Percentiles rank a stretch among this genome's conserved stretches.
phyloP scores from a whole-genome alignment of 2,329 filamentous ascomycete species.

The Zopfia rhizophila region DNA sequence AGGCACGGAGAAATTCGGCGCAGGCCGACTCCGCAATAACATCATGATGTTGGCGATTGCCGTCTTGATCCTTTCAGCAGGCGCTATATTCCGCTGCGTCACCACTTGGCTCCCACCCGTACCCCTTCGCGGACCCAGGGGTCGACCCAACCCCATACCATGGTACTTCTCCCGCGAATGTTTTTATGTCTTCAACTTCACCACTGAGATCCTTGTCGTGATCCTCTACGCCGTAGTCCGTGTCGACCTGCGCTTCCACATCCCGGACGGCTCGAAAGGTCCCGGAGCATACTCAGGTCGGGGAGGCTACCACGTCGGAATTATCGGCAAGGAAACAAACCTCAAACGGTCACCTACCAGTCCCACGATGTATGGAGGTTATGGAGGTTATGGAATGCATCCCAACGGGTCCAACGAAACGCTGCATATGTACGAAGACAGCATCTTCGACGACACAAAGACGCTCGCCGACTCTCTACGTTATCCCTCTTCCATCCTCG shows the following conservation, averaged over 20 bases:
- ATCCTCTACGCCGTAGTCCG: conserved; percentile 72
- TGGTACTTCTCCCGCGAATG: conserved; percentile 78
- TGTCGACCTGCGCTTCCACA: conserved; percentile 79
- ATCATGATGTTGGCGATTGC: conserved; percentile 70
- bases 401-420: conserved; percentile 38
- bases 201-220: conserved; percentile 76
- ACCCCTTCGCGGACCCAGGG: conserved; percentile 60
- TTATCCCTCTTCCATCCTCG: conserved; percentile 44
- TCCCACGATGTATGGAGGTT: not conserved
- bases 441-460: conserved; percentile 43
- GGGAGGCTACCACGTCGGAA: conserved; percentile 32
- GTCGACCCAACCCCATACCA: conserved; percentile 49
- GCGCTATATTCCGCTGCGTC: conserved; percentile 75
- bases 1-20: conserved; percentile 69
- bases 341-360: conserved; percentile 23
- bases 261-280: conserved; percentile 74
- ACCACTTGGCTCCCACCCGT: conserved; percentile 63
- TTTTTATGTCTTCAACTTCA: conserved; percentile 85
- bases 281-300: conserved; percentile 40
- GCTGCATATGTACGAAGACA: conserved; percentile 39
- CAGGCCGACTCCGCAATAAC: conserved; percentile 74
- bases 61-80: conserved; percentile 70
- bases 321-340: conserved; percentile 35
- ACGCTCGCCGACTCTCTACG: conserved; percentile 46
- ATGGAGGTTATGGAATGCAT: conserved; percentile 12